A percentile compares a stretch with the other conserved stretches of the same genome.
Evolutionary conservation across 2,329 filamentous ascomycete genomes (phyloP).

Genomic region (Aspergillus melleus): DNA sequence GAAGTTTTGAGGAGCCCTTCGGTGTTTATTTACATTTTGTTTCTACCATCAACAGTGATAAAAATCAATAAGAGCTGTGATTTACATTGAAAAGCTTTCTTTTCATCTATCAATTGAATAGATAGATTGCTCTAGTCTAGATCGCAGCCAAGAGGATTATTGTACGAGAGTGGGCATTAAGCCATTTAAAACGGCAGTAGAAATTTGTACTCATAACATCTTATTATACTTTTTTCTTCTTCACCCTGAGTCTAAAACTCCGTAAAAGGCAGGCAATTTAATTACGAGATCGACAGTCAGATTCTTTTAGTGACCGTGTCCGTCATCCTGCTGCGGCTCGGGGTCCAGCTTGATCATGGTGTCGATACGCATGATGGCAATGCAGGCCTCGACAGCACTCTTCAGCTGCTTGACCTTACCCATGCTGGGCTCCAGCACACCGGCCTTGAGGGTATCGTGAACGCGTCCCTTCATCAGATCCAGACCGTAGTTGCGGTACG

Average conservation of each 20-base stretch:
- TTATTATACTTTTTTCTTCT: conserved; percentile 22
- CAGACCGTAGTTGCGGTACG: conserved; percentile 97
- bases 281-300: background rate
- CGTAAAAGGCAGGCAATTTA: conserved; percentile 3
- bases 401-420: conserved; percentile 98
- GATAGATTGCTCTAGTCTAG: background rate
- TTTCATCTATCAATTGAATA: no score
- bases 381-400: conserved; percentile 96
- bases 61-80: background rate
- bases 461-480: conserved; percentile 88
- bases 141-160: background rate
- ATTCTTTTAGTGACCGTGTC: conserved; percentile 71
- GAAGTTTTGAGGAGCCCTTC: background rate
- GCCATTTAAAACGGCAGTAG: background rate
- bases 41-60: background rate
- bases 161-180: background rate
- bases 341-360: conserved; percentile 98
- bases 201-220: conserved; percentile 18
- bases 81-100: background rate
- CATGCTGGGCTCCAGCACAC: conserved; percentile 94
- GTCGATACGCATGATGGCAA: conserved; percentile 99
- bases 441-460: conserved; percentile 88
- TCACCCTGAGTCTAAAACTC: conserved; percentile 13
- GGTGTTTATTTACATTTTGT: background rate
- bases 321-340: conserved; percentile 78